Base-by-base conservation (phyloP, 495 filamentous ascomycete genomes). In the Penicillium steckii region DNA sequence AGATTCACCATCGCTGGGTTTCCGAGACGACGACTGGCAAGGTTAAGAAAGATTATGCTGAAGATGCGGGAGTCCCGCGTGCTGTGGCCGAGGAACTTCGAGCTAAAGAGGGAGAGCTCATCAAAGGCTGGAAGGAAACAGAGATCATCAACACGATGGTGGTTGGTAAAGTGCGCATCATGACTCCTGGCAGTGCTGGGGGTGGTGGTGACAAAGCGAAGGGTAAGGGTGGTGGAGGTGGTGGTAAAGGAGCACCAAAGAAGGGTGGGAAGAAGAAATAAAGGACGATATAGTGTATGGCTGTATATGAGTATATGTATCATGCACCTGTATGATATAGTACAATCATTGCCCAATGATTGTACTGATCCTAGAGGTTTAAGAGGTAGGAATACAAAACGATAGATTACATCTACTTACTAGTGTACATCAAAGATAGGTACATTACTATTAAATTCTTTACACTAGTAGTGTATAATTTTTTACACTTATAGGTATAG, bases 81-180 rank as follows among this genome's bases (percentile, higher is more conserved):
- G 77, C 70, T 18, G 90, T 91, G 57, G 74, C 68, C 22, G 91
- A 96, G 72, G 83, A 79, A 62, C 84, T 95, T 59, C 91, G 90
- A 78, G 87, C 85, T 3, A 72, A 82, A 33, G 93, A 97, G 70
- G 85, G 83, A 13, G 93, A 95, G 62, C 69, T 96, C 33, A 78
- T 97, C 51, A 87, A 84, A 71, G 83, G 76, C 1, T 81, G 90
- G 76, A 91, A 89, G 64, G 85, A 90, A 23, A 84, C 84, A 49
- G 93, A 96, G 73, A 80, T 94, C 42, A 80, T 88, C 43, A 91
- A 91, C 56, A 76, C 80, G 7, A 79, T 97, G 55, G 89, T 91
- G 21, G 90, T 96, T 2, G 79, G 85, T n/a, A 94, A 90, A 68
- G 80, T 96, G 38, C 85, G 88, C 62, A 84, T 97, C 21, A 86